These are phyloP conservation scores for Dissophora ornata DNA, from an alignment of 192 early-diverging fungal genomes.

Conservation along the genomic window DNA sequence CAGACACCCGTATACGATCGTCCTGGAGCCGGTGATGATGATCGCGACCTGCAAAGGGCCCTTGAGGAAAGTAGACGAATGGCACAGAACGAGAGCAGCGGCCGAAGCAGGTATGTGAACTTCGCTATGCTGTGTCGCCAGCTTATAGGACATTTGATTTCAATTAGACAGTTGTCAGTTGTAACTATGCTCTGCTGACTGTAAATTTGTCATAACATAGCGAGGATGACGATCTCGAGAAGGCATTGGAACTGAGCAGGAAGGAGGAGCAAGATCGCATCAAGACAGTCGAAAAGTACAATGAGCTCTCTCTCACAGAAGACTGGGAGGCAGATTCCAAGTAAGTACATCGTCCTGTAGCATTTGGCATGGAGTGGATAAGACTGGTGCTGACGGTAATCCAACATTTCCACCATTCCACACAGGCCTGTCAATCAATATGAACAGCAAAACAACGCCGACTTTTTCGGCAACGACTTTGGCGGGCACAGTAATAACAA, in stretches of 20 bases:
- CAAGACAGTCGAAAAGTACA: conserved; percentile 52
- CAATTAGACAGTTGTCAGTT: no score
- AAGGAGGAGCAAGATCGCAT: conserved; percentile 56
- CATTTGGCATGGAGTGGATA: no score
- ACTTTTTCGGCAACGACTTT: conserved; percentile 54
- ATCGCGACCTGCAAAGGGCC: conserved; percentile 81
- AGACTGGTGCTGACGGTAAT: no score
- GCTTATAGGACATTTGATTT: no score
- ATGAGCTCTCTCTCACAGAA: conserved; percentile 50
- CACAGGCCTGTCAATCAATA: conserved; percentile 39
- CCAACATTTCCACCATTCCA: no score
- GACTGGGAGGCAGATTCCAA: conserved; percentile 44
- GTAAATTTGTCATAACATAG: no score
- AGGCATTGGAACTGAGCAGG: conserved; percentile 56
- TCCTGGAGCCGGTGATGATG: conserved; percentile 73
- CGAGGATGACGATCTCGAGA: conserved; percentile 57
- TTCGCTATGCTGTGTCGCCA: neutral
- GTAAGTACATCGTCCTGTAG: no score
- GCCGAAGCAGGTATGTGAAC: conserved; percentile 26
- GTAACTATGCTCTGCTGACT: no score
- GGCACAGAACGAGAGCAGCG: conserved; percentile 51
- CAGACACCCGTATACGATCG: conserved; percentile 54
- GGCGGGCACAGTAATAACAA: conserved; percentile 48
- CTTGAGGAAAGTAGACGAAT: conserved; percentile 84
- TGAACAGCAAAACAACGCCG: conserved; percentile 41